Evolutionary conservation across 805 yeast species (phyloP), one percentile per base, ranked within the genome.

Genomic region (Suhomyces sp.): DNA sequence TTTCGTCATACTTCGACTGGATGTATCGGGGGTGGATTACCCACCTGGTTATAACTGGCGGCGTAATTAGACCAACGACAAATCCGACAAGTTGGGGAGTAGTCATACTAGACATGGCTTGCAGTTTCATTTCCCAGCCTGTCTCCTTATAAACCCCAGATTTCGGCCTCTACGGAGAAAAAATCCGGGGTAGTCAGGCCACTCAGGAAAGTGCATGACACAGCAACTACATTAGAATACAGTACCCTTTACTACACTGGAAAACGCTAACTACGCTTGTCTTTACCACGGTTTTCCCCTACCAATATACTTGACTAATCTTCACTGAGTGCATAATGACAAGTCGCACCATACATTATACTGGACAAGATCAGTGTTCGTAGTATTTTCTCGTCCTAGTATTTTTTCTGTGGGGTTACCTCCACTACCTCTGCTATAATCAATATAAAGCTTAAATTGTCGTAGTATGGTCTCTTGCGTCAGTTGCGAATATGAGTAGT

Each of bases 11-110:
- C 46, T 61, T 58, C 2, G 60, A 15, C 19, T 64, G 67, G 48
- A 68, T 51, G 29, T 60, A 57, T 17, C 55, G 50, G 4, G 75
- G 76, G 33, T 61, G 52, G 12, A 72, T 50, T 7, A 64, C 50
- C 38, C 64, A 55, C 46, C 63, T 67, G 7, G 75, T 69, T 10
- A 64, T 49, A 6, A 69, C 19, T 1, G 74, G 73, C 26, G 75
- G 73, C 12, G 69, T 47, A 0, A 64, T 59, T 13, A 65, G 55
- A 3, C 76, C 76, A 5, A 66, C 54, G 15, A 69, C 48, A 42
- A 71, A 60, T 6, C 74, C 75, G 1, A 41, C 15, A 29, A 38
- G 33, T 22, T 35, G n/a, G 6, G 36, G 49, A 2, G 42, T 19
- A 13, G 33, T 15, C 6, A 38, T 10, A 33, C 13, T 33, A 19